Evolutionary conservation across 345 rosid species (phyloP), one percentile per base, ranked within the genome.

Genomic region (Clarkia xantiana): DNA sequence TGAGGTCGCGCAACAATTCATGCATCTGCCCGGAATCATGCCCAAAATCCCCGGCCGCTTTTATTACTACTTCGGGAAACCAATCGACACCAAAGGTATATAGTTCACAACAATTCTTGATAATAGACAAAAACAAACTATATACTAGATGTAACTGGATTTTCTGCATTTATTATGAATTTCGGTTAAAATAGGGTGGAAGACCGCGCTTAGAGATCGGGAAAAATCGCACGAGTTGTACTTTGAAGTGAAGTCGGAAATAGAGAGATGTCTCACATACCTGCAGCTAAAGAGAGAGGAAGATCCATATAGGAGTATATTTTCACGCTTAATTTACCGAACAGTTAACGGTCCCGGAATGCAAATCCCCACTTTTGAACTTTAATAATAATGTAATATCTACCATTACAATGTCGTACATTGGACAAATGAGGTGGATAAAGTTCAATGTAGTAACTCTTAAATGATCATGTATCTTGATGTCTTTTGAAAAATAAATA

Each of bases 41-140:
- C 97, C 97, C 45, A 89, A 78, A 64, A 43, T 82, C 46, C 97
- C 97, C 0, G 95, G 95, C 38, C 67, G 80, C 44, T 76, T 80
- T 49, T 89, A 89, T 68, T 84, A 54, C 55, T 67, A 71, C 52
- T 89, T 84, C 9, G 90, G 89, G 16, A 84, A 78, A 61, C 87
- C 97, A 54, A 80, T 89, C 17, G 76, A 82, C 50, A 76, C 84
- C 3, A 54, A 62, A 76, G 90, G 95, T 85, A 68, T 11, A 5
- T 22, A 5, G 2, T 22, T 22, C 36, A 29, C 9, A 5, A 29
- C 36, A 29, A 1, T 29, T 29, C 36, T 29, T 29, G 8, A 29
- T 29, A 15, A 11, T 19, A 14, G n/a, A n/a, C n/a, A n/a, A n/a
- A n/a, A n/a, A n/a, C n/a, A n/a, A n/a, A n/a, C n/a, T n/a, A n/a